These are phyloP conservation scores for Pseudogymnoascus sp. DNA, from an alignment of 2,329 filamentous ascomycete genomes.

Conservation along the genomic window DNA sequence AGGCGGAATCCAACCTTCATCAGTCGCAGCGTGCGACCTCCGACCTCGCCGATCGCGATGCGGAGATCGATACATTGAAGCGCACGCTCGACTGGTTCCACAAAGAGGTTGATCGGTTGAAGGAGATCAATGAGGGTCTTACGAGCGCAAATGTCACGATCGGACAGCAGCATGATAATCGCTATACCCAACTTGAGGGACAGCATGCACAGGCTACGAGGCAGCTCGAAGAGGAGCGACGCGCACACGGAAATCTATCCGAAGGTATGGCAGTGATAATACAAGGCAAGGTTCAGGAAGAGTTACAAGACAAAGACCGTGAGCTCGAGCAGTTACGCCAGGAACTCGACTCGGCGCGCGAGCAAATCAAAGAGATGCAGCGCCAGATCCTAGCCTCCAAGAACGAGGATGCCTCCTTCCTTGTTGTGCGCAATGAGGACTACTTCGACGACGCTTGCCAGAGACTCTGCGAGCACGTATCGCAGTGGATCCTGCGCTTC, in stretches of 20 bases:
- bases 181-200: slow-evolving; percentile 54
- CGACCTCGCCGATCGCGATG: slow-evolving; percentile 71
- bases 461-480: slow-evolving; percentile 87
- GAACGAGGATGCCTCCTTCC: slow-evolving; percentile 60
- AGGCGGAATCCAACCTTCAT: slow-evolving; percentile 57
- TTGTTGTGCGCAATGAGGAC: slow-evolving; percentile 77
- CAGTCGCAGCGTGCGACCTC: slow-evolving; percentile 55
- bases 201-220: slow-evolving; percentile 57
- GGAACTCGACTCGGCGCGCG: slow-evolving; percentile 64
- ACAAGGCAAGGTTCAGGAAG: slow-evolving; percentile 50
- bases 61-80: slow-evolving; percentile 75
- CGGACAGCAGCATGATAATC: slow-evolving; percentile 63
- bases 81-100: slow-evolving; percentile 71
- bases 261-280: slow-evolving; percentile 54
- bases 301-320: slow-evolving; percentile 70
- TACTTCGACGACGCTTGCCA: slow-evolving; percentile 93
- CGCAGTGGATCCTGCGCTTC: slow-evolving; percentile 96
- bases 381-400: slow-evolving; percentile 49
- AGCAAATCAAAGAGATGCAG: slow-evolving; percentile 49
- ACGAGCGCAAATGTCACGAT: slow-evolving; percentile 69
- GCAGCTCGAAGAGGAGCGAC: slow-evolving; percentile 61
- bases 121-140: slow-evolving; percentile 73
- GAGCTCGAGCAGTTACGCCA: slow-evolving; percentile 71
- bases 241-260: slow-evolving; percentile 53
- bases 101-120: slow-evolving; percentile 70